Evolutionary conservation across 2,329 filamentous ascomycete species (phyloP).

Genomic region (Calonectria pseudoturangicola): DNA sequence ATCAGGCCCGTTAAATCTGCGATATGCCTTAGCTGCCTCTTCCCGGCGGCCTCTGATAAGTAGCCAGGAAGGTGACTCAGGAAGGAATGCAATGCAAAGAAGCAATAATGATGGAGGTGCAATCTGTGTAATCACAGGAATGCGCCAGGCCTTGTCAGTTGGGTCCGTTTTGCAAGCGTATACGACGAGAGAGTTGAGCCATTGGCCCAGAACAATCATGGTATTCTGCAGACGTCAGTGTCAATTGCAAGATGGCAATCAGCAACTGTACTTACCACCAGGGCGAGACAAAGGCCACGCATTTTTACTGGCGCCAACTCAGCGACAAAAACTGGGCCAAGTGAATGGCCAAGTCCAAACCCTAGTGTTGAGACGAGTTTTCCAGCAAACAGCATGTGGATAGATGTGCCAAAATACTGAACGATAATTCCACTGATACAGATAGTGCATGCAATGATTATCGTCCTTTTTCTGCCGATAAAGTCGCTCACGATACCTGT

Average conservation of each 20-base stretch:
- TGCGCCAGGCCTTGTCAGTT: constrained; percentile 54
- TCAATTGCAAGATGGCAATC: fast-evolving
- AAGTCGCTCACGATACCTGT: constrained; percentile 54
- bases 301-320: constrained; percentile 58
- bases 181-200: constrained; percentile 54
- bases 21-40: constrained; percentile 42
- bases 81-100: constrained; percentile 37
- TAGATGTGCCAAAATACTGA: constrained; percentile 51
- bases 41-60: constrained; percentile 41
- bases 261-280: constrained; percentile 47
- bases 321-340: constrained; percentile 58
- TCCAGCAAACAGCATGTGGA: constrained; percentile 55
- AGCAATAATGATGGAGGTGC: constrained; percentile 52
- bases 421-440: constrained; percentile 52
- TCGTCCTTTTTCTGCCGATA: constrained; percentile 54
- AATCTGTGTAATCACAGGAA: constrained; percentile 57
- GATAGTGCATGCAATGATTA: constrained; percentile 49
- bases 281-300: constrained; percentile 55
- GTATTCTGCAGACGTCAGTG: constrained; percentile 52
- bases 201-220: constrained; percentile 58
- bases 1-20: constrained; percentile 52
- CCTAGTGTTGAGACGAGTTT: constrained; percentile 56
- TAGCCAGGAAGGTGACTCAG: constrained; percentile 43
- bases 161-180: constrained; percentile 46
- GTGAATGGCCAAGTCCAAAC: constrained; percentile 57